phyloP scores from a whole-genome alignment of 2,329 filamentous ascomycete species.

The Phyllosticta citrichinensis region DNA sequence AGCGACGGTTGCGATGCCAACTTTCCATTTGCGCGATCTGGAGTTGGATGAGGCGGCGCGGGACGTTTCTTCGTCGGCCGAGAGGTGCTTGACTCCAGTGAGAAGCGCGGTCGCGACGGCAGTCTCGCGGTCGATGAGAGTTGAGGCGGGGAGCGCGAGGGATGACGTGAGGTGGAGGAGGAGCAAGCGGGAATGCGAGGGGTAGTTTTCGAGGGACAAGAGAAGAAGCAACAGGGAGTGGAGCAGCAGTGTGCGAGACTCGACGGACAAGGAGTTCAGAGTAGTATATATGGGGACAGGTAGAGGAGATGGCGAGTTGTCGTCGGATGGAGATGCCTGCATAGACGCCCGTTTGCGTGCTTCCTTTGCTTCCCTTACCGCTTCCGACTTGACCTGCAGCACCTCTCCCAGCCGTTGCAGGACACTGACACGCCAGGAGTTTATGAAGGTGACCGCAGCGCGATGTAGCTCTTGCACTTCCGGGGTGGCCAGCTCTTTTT shows the following conservation, averaged over 20 bases:
- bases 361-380: constrained; percentile 22
- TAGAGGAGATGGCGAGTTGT: constrained; percentile 15
- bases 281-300: constrained; percentile 30
- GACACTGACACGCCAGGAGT: constrained; percentile 68
- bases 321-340: constrained; percentile 38
- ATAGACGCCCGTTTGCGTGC: constrained; percentile 14
- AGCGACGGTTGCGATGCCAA: constrained; percentile 77
- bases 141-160: constrained; percentile 54
- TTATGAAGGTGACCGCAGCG: constrained; percentile 60
- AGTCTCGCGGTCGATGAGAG: constrained; percentile 61
- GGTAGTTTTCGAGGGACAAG: constrained; percentile 69
- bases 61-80: constrained; percentile 65
- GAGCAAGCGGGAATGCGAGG: constrained; percentile 60
- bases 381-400: constrained; percentile 21
- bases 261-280: constrained; percentile 48
- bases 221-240: constrained; percentile 63
- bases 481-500: constrained; percentile 36
- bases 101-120: constrained; percentile 67
- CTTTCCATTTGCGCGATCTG: constrained; percentile 61
- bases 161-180: constrained; percentile 62
- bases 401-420: constrained; percentile 62
- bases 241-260: constrained; percentile 57
- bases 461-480: constrained; percentile 57
- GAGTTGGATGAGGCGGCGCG: constrained; percentile 60
- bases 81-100: constrained; percentile 59